A percentile compares a stretch with the other conserved stretches of the same genome.
Conservation (phyloP, 2,329 filamentous ascomycete genomes). For the Ceratocystis harringtonii region DNA sequence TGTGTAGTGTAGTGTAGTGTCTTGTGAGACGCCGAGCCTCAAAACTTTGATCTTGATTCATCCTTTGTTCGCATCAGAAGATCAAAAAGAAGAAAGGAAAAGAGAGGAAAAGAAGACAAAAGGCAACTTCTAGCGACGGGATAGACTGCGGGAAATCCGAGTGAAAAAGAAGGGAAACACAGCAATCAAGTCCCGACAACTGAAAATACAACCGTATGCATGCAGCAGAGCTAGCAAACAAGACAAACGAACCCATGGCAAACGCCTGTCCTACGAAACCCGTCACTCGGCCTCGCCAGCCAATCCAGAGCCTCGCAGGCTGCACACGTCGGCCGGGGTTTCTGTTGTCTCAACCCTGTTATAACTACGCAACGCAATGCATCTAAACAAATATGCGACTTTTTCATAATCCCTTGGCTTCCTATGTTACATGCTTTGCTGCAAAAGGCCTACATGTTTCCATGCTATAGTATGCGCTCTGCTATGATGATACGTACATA, state of each 20-base stretch:
- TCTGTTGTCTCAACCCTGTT: slow-evolving; percentile 32
- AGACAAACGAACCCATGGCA: not conserved
- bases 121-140: not conserved
- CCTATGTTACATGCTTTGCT: not conserved
- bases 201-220: not conserved
- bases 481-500: not conserved
- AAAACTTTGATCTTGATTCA: not conserved
- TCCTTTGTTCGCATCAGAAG: not conserved
- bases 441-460: not conserved
- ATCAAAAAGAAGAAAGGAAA: not conserved
- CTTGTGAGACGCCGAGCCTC: not conserved
- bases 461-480: not conserved
- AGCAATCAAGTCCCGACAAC: not conserved
- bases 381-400: not conserved
- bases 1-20: too few species aligned
- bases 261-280: slow-evolving; percentile 4
- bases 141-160: too few species aligned
- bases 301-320: slow-evolving; percentile 9
- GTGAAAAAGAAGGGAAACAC: too few species aligned
- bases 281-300: slow-evolving; percentile 1
- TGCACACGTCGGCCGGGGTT: slow-evolving; percentile 11
- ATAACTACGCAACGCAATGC: slow-evolving; percentile 37
- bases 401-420: not conserved
- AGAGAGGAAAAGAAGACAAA: not conserved
- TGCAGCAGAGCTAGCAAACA: not conserved